Evolutionary conservation across 208 protist genomes (phyloP), one percentile per base, ranked within the genome.

Genomic region (Acanthamoeba rhysodes): DNA sequence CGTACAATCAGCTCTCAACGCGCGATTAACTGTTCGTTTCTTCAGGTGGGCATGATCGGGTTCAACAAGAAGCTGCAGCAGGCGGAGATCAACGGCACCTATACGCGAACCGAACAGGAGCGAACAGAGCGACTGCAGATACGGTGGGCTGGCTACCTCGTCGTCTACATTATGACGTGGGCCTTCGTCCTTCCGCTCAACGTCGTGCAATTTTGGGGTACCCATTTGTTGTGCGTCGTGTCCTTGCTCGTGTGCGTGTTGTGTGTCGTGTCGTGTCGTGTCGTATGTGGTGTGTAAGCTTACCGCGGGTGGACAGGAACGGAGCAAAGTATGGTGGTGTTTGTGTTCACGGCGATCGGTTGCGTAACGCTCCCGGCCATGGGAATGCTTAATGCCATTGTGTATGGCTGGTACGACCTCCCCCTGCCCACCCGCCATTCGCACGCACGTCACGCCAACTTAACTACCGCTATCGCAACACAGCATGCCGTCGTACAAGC

Each of bases 1-100:
- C 37, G 37, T 41, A 41, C 37, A 41, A 41, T 41, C 9, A 1
- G 53, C 59, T 66, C 18, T 66, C 22, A 18, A 20, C 9, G 59
- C 59, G 22, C 57, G 57, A 27, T 64, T 27, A 4, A 41, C 55
- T 74, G 66, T 74, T 74, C 37, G 37, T 41, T 1, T 41, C 29
- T 24, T 29, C 74, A 84, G 74, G 74, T 84, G 74, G 74, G 74
- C 9, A 84, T 84, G 74, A 84, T 84, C 18, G 74, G 74, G 24
- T 84, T 84, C 45, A 84, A 84, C 45, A 84, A 84, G 74, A 84
- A 84, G 74, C 74, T 84, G 74, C 74, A 84, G 74, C 74, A 84
- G 74, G 74, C 74, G 20, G 74, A 84, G 74, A 84, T 84, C 74
- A 84, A 84, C 45, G 74, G 74, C 37, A 84, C 74, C 74, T 84